A percentile compares a stretch with the other conserved stretches of the same genome.
phyloP scores from a whole-genome alignment of 2,329 filamentous ascomycete genomes.

The Fusarium sp. region DNA sequence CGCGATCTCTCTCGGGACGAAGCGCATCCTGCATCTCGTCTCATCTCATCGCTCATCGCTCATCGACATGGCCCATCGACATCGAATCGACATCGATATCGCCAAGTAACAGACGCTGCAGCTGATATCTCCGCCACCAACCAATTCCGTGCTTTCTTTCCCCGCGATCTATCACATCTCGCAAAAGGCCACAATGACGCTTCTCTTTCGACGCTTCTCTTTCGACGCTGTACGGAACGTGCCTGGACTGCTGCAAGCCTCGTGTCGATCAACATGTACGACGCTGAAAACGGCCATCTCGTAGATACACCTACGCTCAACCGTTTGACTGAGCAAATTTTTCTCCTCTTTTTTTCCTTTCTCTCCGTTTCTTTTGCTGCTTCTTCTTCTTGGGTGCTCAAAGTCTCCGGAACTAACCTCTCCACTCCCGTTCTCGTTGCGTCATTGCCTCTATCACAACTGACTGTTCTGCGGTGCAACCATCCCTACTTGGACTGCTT shows the following conservation, averaged over 20 bases:
- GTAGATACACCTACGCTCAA: background rate
- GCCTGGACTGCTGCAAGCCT: background rate
- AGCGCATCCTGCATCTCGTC: too few relatives aligned
- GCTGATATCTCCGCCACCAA: constrained; percentile 4
- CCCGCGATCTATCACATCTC: constrained; percentile 40
- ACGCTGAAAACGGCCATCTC: constrained; percentile 12
- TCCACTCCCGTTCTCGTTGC: constrained; percentile 1
- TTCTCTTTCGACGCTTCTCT: too few relatives aligned
- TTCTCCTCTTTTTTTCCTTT: background rate
- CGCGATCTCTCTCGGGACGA: background rate
- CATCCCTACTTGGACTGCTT: background rate
- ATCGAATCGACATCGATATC: too few relatives aligned
- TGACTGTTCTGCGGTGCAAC: background rate
- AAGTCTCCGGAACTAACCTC: too few relatives aligned
- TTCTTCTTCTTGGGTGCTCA: background rate
- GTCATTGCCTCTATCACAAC: constrained; percentile 19
- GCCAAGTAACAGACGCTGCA: too few relatives aligned
- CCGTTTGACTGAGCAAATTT: too few relatives aligned
- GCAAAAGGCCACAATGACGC: background rate
- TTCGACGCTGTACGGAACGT: background rate
- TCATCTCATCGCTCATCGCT: background rate
- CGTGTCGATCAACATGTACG: constrained; percentile 4
- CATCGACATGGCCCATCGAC: too few relatives aligned
- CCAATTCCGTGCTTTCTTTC: constrained; percentile 26
- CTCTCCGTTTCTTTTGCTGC: background rate